Evolutionary conservation across 2,329 filamentous ascomycete genomes (phyloP).

Genomic region (Aspergillus arachidicola): DNA sequence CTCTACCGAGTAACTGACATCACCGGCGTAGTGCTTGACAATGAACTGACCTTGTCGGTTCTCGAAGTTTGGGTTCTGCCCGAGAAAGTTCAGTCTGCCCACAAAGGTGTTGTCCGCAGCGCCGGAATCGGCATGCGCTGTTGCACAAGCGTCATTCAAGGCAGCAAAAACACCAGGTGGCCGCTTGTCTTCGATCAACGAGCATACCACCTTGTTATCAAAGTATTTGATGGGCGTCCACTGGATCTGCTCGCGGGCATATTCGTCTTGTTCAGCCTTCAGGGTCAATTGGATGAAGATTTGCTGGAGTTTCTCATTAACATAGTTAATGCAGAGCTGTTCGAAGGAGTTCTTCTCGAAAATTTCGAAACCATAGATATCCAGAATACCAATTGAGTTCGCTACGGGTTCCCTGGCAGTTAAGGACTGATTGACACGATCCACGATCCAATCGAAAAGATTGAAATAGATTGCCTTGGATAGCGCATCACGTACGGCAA

Average conservation of each 20-base stretch:
- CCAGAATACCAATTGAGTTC: constrained; percentile 92
- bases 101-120: constrained; percentile 97
- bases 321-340: constrained; percentile 99
- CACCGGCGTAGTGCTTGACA: constrained; percentile 97
- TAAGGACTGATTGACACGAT: constrained; percentile 85
- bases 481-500: constrained; percentile 83
- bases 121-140: constrained; percentile 92
- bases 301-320: constrained; percentile 98
- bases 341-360: constrained; percentile 99
- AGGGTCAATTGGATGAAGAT: constrained; percentile 98
- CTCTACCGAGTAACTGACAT: constrained; percentile 90
- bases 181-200: constrained; percentile 88
- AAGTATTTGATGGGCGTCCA: constrained; percentile 99
- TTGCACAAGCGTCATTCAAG: constrained; percentile 96
- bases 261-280: constrained; percentile 97
- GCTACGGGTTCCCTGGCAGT: constrained; percentile 73
- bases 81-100: constrained; percentile 86
- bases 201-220: constrained; percentile 98
- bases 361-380: constrained; percentile 99
- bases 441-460: constrained; percentile 97
- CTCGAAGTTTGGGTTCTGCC: constrained; percentile 83
- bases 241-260: constrained; percentile 91
- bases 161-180: constrained; percentile 93
- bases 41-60: constrained; percentile 95
- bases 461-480: constrained; percentile 97